Evolutionary conservation across 768 basidiomycete genomes (phyloP).

Genomic region (Chalciporus sphaerocephalus): DNA sequence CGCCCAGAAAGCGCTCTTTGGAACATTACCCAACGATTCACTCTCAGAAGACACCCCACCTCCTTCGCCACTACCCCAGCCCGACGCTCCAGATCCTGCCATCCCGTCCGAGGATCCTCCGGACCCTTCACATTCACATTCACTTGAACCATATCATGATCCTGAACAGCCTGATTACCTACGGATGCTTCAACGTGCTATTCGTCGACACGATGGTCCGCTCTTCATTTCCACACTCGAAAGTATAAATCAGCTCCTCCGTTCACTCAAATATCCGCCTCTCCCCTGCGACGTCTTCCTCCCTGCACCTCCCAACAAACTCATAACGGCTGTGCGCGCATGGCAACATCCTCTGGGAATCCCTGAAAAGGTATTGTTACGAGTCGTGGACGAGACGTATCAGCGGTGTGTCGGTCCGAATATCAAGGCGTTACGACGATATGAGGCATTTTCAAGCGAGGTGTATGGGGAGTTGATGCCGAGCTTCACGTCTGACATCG

Average conservation of each 20-base stretch:
- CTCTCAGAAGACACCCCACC: constrained; percentile 26
- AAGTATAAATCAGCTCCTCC: constrained; percentile 58
- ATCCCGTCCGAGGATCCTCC: constrained; percentile 30
- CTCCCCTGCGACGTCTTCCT: constrained; percentile 50
- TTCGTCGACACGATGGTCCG: constrained; percentile 66
- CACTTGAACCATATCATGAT: constrained; percentile 21
- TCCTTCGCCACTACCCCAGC: constrained; percentile 32
- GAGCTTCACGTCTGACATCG: constrained; percentile 55
- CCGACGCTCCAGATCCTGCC: constrained; percentile 30
- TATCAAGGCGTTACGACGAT: constrained; percentile 72
- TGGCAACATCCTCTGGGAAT: constrained; percentile 49
- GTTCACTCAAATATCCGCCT: constrained; percentile 60
- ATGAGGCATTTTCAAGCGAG: constrained; percentile 78
- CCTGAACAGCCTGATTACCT: constrained; percentile 37
- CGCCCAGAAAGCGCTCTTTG: constrained; percentile 61
- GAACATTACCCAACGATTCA: constrained; percentile 51
- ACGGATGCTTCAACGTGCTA: constrained; percentile 63
- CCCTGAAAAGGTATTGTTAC: constrained; percentile 62
- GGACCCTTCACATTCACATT: constrained; percentile 17
- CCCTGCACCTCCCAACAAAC: constrained; percentile 41
- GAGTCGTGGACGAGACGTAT: constrained; percentile 87
- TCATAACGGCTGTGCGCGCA: constrained; percentile 41
- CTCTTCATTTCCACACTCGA: constrained; percentile 61
- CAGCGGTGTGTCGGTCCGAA: constrained; percentile 91
- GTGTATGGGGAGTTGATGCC: constrained; percentile 92